Evolutionary conservation across 129 eudicot genomes (phyloP).

Genomic region (Tanacetum coccineum): DNA sequence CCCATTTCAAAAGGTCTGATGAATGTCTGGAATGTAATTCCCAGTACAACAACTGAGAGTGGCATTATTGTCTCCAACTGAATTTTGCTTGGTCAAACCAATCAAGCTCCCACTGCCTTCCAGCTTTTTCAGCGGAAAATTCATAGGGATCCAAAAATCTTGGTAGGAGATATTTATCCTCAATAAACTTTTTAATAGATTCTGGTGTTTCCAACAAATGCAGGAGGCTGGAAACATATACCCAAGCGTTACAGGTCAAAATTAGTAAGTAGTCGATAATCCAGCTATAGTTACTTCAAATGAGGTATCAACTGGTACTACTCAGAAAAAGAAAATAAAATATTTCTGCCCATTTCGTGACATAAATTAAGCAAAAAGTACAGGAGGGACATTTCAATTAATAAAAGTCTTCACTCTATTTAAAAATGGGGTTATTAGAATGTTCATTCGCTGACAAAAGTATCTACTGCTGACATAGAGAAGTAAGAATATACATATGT

Average conservation of each 20-base stretch:
- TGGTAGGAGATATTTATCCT: slow-evolving; percentile 70
- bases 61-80: slow-evolving; percentile 77
- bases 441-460: too few relatives aligned
- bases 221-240: slow-evolving; percentile 79
- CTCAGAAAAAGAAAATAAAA: too few relatives aligned
- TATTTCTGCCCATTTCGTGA: too few relatives aligned
- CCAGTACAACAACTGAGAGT: slow-evolving; percentile 86
- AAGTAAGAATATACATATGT: too few relatives aligned
- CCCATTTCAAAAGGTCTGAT: slow-evolving; percentile 46
- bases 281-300: too few relatives aligned
- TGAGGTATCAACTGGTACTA: too few relatives aligned
- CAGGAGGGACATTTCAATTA: too few relatives aligned
- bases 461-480: too few relatives aligned
- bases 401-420: too few relatives aligned
- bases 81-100: slow-evolving; percentile 83
- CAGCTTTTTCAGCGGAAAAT: slow-evolving; percentile 75
- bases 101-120: slow-evolving; percentile 92
- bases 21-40: slow-evolving; percentile 83
- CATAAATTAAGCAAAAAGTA: too few relatives aligned
- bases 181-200: slow-evolving; percentile 61
- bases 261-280: not conserved
- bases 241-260: not conserved
- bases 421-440: too few relatives aligned
- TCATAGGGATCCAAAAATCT: slow-evolving; percentile 80
- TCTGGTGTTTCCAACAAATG: slow-evolving; percentile 87